A percentile compares a stretch with the other conserved stretches of the same genome.
These are phyloP conservation scores for Plantago ovata DNA, from an alignment of 257 asterid species.

Conservation along the genomic window DNA sequence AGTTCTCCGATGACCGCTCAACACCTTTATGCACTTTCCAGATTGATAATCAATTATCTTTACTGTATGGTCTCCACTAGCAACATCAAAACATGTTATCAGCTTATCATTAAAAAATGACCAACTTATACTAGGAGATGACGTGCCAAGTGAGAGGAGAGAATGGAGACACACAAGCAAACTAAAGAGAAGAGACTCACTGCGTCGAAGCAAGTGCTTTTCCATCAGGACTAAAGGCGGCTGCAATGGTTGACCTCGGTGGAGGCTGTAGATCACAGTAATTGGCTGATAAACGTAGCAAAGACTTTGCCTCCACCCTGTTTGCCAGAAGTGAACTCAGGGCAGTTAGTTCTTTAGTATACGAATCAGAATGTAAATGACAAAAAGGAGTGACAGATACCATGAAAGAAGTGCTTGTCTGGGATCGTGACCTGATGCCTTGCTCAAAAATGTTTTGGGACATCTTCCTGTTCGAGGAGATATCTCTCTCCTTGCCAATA, in stretches of 20 bases:
- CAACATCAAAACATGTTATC: too few relatives aligned
- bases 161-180: too few relatives aligned
- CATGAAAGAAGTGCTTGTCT: constrained; percentile 85
- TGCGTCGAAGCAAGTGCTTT: constrained; percentile 94
- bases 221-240: constrained; percentile 96
- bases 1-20: constrained; percentile 97
- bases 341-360: too few relatives aligned
- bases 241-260: constrained; percentile 97
- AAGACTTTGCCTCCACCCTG: constrained; percentile 93
- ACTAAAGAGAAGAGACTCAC: constrained; percentile 33
- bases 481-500: constrained; percentile 81
- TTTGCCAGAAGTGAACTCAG: too few relatives aligned
- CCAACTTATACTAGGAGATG: neutral
- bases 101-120: neutral
- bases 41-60: constrained; percentile 87
- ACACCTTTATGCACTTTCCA: constrained; percentile 89
- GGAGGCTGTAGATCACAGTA: constrained; percentile 89
- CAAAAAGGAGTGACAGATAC: constrained; percentile 28
- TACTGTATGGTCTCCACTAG: constrained; percentile 97
- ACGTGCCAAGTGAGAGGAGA: too few relatives aligned
- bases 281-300: constrained; percentile 72
- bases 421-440: constrained; percentile 57
- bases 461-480: constrained; percentile 66
- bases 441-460: constrained; percentile 67
- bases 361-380: neutral